Percentiles rank a stretch among this genome's conserved stretches.
Conservation (phyloP, 495 filamentous ascomycete genomes). For the Podospora pseudoanserina region DNA sequence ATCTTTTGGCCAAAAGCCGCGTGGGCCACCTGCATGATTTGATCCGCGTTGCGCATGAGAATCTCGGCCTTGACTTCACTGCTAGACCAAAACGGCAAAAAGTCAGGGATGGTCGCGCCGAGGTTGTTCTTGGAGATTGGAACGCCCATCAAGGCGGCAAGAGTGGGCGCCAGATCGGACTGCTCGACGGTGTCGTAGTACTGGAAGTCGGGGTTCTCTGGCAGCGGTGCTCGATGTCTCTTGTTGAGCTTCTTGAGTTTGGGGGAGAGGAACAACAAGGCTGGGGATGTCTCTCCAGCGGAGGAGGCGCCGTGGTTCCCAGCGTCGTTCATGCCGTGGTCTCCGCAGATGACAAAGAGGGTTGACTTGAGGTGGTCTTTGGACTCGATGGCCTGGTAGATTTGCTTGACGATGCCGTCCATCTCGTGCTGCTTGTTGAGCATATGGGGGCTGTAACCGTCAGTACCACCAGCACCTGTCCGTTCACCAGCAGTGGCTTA, state of each 20-base stretch:
- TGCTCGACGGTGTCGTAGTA: conserved; percentile 86
- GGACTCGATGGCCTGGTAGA: conserved; percentile 71
- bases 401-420: conserved; percentile 73
- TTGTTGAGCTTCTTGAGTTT: conserved; percentile 60
- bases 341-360: conserved; percentile 81
- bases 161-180: conserved; percentile 84
- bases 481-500: conserved; percentile 24
- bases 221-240: conserved; percentile 43
- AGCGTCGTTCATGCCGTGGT: conserved; percentile 99
- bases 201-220: conserved; percentile 58
- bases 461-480: neutral
- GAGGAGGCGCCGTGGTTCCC: conserved; percentile 95
- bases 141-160: conserved; percentile 83
- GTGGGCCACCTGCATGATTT: conserved; percentile 69
- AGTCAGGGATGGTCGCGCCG: conserved; percentile 76
- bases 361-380: conserved; percentile 68
- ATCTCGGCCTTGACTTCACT: conserved; percentile 60
- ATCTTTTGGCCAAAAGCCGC: conserved; percentile 59
- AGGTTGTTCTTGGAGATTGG: conserved; percentile 91
- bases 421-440: conserved; percentile 89
- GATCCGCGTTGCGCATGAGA: conserved; percentile 68
- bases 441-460: conserved; percentile 71
- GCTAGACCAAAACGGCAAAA: conserved; percentile 69
- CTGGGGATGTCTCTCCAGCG: conserved; percentile 87
- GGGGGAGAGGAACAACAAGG: conserved; percentile 87